phyloP scores from a whole-genome alignment of 1,284 basidiomycete species.

The Apiotrichum veenhuisii region DNA sequence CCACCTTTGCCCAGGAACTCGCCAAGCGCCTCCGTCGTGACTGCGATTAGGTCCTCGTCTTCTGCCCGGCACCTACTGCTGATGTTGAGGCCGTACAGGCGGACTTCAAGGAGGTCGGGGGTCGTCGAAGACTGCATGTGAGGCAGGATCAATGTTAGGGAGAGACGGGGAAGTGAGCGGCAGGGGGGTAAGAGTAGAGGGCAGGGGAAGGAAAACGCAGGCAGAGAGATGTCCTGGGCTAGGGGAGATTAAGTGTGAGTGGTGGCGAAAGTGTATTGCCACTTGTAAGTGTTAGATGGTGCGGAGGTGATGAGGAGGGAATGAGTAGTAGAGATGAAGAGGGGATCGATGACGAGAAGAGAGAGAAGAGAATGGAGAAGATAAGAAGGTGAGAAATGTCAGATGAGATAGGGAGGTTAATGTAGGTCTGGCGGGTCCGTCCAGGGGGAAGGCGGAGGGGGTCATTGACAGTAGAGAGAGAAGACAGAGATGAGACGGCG shows the following conservation, averaged over 20 bases:
- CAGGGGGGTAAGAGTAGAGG: neutral
- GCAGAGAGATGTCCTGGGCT: neutral
- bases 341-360: neutral
- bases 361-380: neutral
- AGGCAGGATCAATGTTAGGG: neutral
- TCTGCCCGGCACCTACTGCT: slow-evolving; percentile 4
- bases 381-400: neutral
- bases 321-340: neutral
- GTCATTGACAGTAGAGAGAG: neutral
- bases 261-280: neutral
- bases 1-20: slow-evolving; percentile 34
- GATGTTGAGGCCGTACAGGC: slow-evolving; percentile 28
- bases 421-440: no score
- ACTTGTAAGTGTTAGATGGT: neutral
- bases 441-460: neutral
- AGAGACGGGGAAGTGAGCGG: neutral
- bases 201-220: slow-evolving; percentile 1
- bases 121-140: slow-evolving; percentile 2
- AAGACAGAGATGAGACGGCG: neutral
- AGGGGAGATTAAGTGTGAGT: no score
- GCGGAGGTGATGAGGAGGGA: neutral
- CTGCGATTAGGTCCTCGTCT: slow-evolving; percentile 11
- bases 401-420: no score
- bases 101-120: slow-evolving; percentile 22
- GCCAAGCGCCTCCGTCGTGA: slow-evolving; percentile 31